Base-by-base conservation (phyloP, 1,284 basidiomycete species). In the Ganoderma leucocontextum region DNA sequence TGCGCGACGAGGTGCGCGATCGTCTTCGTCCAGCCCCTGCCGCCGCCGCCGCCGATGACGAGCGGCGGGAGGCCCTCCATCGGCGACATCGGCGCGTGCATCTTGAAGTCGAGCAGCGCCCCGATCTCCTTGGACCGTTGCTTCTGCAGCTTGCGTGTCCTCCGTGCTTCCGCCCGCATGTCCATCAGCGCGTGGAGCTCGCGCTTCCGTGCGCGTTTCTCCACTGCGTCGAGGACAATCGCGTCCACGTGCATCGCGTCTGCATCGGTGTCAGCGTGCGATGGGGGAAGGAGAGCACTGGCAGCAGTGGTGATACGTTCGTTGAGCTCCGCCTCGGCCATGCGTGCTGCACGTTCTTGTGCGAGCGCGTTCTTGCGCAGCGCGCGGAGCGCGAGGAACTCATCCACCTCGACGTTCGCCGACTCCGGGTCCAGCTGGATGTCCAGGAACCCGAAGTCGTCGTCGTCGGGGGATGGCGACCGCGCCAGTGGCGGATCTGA, bases 1-100 rank as follows among this genome's bases (percentile, higher is more conserved):
- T 84, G 84, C 64, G 87, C 87, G 60, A 89, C 85, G 22, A 88
- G 79, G 66, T 87, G 86, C 44, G 82, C 78, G 74, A 89, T 79
- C 66, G 73, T 84, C 53, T 78, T 74, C 64, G 80, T 79, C 55
- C 72, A 73, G 53, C 77, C 76, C 72, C 78, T 77, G 55, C 75
- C 75, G 17, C 71, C 61, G 17, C 71, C 61, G 2, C 29, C 29
- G 1, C 58, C 58, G 5, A 60, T 36, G 33, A 67, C 53, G 36
- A 69, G 35, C 38, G 71, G 68, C 35, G 68, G 71, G 10, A 65
- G 60, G 22, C 68, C 71, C 36, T 70, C 69, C 38, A 63, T 74
- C 62, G 66, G 66, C 62, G 68, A 65, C 70, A 17, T 72, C 73
- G 47, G 72, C 68, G 63, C 74, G 74, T 71, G 69, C 70, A 87